Conservation (phyloP, 331 rosid species). For the Pyracantha coccinea region DNA sequence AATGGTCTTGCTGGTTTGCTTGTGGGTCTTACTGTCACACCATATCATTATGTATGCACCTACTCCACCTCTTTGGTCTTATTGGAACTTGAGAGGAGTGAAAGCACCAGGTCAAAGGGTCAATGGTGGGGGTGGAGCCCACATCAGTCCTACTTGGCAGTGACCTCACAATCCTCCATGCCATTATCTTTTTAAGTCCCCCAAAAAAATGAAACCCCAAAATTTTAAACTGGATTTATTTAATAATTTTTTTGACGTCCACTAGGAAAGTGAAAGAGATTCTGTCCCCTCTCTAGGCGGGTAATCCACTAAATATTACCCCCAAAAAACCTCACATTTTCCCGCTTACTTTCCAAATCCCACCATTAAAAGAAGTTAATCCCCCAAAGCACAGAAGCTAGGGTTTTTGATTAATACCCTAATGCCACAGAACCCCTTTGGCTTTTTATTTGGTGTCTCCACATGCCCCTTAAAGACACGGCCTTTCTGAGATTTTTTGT, state of each 20-base stretch:
- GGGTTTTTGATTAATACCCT: background rate
- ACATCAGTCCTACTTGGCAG: conserved; percentile 25
- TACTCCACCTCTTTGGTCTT: conserved; percentile 30
- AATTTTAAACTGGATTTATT: conserved; percentile 49
- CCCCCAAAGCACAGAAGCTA: background rate
- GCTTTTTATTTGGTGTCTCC: conserved; percentile 26
- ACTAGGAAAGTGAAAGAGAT: conserved; percentile 44
- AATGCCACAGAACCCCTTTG: conserved; percentile 4
- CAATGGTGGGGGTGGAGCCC: conserved; percentile 38
- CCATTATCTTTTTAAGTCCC: background rate
- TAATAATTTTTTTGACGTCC: conserved; percentile 67
- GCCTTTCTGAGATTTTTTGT: conserved; percentile 9
- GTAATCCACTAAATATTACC: conserved; percentile 28
- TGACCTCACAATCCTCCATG: background rate
- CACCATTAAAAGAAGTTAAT: conserved; percentile 27
- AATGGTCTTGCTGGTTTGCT: background rate
- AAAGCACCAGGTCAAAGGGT: conserved; percentile 49
- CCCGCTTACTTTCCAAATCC: conserved; percentile 39
- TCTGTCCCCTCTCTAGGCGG: conserved; percentile 53
- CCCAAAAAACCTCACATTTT: conserved; percentile 25
- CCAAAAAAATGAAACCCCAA: background rate
- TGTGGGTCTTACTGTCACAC: conserved; percentile 7
- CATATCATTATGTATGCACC: conserved; percentile 39
- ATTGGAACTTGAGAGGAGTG: conserved; percentile 10
- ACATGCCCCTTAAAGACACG: conserved; percentile 30